phyloP scores from a whole-genome alignment of 176 grass and related monocot species.

The Saccharum officinarum region DNA sequence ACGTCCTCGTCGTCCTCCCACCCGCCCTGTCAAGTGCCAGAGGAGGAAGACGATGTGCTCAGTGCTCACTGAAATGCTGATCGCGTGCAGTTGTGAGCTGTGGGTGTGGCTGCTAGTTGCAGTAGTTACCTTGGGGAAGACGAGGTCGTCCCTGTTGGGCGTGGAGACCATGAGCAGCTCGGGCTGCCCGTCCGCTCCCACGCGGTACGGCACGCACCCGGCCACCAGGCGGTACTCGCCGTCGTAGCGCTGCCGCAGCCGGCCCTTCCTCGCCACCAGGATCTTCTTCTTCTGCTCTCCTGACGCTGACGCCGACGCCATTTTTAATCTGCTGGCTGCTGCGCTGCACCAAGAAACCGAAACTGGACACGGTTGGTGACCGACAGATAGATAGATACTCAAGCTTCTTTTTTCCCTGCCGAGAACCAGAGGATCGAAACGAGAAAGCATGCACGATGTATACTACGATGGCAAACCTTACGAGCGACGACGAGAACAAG shows the following conservation, averaged over 20 bases:
- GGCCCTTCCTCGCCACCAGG: constrained; percentile 53
- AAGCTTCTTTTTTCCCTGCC: neutral
- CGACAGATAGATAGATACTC: neutral
- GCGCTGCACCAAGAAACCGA: neutral
- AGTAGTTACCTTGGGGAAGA: constrained; percentile 84
- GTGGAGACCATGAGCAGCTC: constrained; percentile 92
- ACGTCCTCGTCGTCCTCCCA: constrained; percentile 68
- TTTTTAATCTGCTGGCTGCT: neutral
- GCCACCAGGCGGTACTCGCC: constrained; percentile 75
- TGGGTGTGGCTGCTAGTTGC: neutral
- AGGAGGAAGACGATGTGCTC: neutral
- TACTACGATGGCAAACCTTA: neutral
- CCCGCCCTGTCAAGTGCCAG: neutral
- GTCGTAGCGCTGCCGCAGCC: constrained; percentile 69
- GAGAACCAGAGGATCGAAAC: neutral
- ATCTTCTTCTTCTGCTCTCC: neutral
- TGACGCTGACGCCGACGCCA: constrained; percentile 2
- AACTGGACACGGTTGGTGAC: neutral
- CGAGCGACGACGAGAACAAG: neutral
- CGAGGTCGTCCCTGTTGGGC: constrained; percentile 68
- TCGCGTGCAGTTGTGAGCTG: neutral
- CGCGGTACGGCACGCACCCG: constrained; percentile 76
- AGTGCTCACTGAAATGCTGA: neutral
- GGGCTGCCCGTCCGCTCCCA: constrained; percentile 32
- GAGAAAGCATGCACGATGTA: neutral